Evolutionary conservation across 495 filamentous ascomycete species (phyloP).

Genomic region (Penicillium antarcticum): DNA sequence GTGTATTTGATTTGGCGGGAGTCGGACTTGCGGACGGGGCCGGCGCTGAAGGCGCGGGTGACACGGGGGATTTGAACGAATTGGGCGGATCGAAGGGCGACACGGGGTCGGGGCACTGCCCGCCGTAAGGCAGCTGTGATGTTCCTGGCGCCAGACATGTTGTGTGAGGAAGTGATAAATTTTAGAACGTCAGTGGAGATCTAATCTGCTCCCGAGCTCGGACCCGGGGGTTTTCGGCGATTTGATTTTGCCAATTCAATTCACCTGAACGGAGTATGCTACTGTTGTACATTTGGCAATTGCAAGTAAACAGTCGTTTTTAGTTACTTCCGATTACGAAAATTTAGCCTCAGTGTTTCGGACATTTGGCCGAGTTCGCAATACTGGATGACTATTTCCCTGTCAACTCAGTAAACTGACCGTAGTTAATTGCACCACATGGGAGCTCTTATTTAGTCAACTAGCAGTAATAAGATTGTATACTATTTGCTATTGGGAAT

Average conservation of each 20-base stretch:
- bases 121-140: constrained; percentile 39
- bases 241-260: background rate
- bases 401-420: too few species aligned
- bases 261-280: background rate
- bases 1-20: constrained; percentile 67
- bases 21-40: constrained; percentile 25
- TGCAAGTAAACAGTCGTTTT: too few species aligned
- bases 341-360: too few species aligned
- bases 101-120: constrained; percentile 34
- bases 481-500: too few species aligned
- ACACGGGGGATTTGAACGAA: constrained; percentile 17
- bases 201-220: constrained; percentile 14
- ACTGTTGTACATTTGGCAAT: too few species aligned
- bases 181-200: constrained; percentile 21
- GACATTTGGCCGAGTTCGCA: too few species aligned
- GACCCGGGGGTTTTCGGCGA: constrained; percentile 8
- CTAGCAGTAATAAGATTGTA: too few species aligned
- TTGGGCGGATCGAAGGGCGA: constrained; percentile 20
- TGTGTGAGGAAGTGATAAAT: constrained; percentile 16
- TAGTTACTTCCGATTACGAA: too few species aligned
- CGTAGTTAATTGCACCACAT: too few species aligned
- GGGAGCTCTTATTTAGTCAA: too few species aligned
- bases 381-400: too few species aligned
- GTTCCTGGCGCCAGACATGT: constrained; percentile 39
- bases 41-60: constrained; percentile 34